Evolutionary conservation across 2,329 filamentous ascomycete species (phyloP).

Genomic region (Alternaria alternata): DNA sequence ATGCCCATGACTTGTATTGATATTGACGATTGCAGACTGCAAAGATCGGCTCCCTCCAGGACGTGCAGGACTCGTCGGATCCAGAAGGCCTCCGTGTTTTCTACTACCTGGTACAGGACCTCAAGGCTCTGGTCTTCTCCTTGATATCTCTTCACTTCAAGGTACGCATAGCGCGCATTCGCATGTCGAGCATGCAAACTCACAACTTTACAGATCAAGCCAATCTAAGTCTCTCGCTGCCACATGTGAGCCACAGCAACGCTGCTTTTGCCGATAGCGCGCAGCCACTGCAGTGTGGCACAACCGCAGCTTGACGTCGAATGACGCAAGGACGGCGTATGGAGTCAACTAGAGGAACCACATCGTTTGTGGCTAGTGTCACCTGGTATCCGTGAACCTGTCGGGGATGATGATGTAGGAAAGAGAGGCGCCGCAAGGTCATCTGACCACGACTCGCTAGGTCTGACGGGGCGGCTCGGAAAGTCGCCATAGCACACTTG

Average conservation of each 20-base stretch:
- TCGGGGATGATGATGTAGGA: neutral
- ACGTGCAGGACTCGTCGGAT: constrained; percentile 94
- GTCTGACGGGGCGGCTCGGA: neutral
- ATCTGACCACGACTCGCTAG: neutral
- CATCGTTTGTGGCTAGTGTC: neutral
- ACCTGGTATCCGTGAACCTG: neutral
- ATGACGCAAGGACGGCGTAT: constrained; percentile 3
- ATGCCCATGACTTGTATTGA: too few relatives aligned
- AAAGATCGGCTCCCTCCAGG: constrained; percentile 95
- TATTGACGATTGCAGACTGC: constrained; percentile 72
- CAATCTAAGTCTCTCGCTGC: constrained; percentile 61
- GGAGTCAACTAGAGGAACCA: constrained; percentile 1
- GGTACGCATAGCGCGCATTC: constrained; percentile 52
- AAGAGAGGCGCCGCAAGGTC: neutral
- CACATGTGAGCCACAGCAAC: neutral
- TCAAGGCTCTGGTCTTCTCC: constrained; percentile 96
- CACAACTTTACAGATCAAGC: constrained; percentile 67
- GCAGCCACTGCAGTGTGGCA: constrained; percentile 3
- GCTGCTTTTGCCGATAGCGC: neutral
- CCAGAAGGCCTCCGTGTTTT: constrained; percentile 96
- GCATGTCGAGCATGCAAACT: constrained; percentile 1
- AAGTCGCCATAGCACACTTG: neutral
- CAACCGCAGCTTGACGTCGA: neutral
- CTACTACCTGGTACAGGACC: constrained; percentile 97
- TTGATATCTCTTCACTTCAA: constrained; percentile 98